Evolutionary conservation across 805 yeast genomes (phyloP), one percentile per base, ranked within the genome.

Genomic region (Hanseniaspora pseudoguilliermondii): DNA sequence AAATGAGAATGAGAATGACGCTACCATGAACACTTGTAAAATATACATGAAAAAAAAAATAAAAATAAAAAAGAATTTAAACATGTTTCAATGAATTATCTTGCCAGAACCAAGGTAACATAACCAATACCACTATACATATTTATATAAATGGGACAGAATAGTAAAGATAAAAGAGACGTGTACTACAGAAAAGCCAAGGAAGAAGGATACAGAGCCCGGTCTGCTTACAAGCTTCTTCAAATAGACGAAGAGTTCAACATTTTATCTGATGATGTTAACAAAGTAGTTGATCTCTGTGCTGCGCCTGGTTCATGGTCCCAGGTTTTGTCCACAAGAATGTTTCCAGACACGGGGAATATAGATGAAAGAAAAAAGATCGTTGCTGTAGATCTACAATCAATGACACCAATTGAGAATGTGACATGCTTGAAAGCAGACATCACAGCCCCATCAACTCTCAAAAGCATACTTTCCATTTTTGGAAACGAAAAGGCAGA

Each of bases 281-380:
- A 74, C 46, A 73, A 96, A 62, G 97, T 93, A 4, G 98, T 93
- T 5, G 98, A 93, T 70, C 74, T 93, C 34, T 93, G 98, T 75
- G 98, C 98, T 39, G 98, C 97, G 5, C 97, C 97, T 0, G 96
- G 97, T 1, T 89, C 97, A 3, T 93, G 98, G 98, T 86, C 95
- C 1, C 98, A 93, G 67, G 98, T 93, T 0, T 76, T 93, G 15
- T 83, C 93, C 35, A 71, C 86, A 61, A 82, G 83, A 63, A 69
- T 86, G 41, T 80, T 75, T 61, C 73, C 73, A 58, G 75, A 69
- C 39, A 63, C 64, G n/a, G 62, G 60, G 11, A 32, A 13, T 51
- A 61, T 61, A 42, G 61, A 61, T 16, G 68, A 68, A 42, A 63
- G 63, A 8, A 80, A 86, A 41, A 86, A 83, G 63, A 87, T 93